Base-by-base conservation (phyloP, 2,329 filamentous ascomycete species). In the Thyridium curvatum region DNA sequence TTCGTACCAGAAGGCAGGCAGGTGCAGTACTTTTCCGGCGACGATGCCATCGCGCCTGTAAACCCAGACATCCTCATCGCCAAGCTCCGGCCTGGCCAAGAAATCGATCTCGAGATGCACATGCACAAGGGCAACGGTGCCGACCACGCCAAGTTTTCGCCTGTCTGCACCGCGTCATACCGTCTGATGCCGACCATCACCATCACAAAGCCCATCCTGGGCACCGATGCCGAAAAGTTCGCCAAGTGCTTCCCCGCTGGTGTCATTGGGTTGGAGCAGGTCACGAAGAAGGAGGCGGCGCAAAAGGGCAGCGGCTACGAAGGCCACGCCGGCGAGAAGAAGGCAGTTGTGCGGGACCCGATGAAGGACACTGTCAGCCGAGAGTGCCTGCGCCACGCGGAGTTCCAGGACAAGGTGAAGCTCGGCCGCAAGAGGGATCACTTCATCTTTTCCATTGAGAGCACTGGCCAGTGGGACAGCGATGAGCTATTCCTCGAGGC, bases 391-490 rank as follows among this genome's bases (percentile, higher is more conserved):
- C 80, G 93, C 36, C 91, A 98, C 59, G 74, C 82, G 18, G 93
- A 97, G 65, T 97, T 98, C 66, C 79, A 93, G 64, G 86, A 82
- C 58, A 98, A 96, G 71, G 93, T 98, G 47, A 90, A 89, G 71
- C 77, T 98, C 26, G 93, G 93, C 32, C 76, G 94, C 39, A 71
- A 89, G 52, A 74, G 89, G 48, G 93, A 98, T 61, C 94, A 98
- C 67, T 98, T 98, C 62, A 97, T 98, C 63, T 98, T 93, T 72
- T 84, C 81, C 39, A 75, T 98, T 29, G 93, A 98, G 71, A 96
- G 90, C 69, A 84, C 88, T 0, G 94, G 93, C 6, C 93, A 98
- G 66, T 94, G 88, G 71, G 83, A 93, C 42, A 95, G 89, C 56
- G 91, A 97, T 53, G 82, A 89, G 63, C 72, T 98, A 47, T 97